Percentiles rank a stretch among this genome's conserved stretches.
phyloP scores from a whole-genome alignment of 1,139 yeast genomes.

The Hemisphaericaspora subhashii region DNA sequence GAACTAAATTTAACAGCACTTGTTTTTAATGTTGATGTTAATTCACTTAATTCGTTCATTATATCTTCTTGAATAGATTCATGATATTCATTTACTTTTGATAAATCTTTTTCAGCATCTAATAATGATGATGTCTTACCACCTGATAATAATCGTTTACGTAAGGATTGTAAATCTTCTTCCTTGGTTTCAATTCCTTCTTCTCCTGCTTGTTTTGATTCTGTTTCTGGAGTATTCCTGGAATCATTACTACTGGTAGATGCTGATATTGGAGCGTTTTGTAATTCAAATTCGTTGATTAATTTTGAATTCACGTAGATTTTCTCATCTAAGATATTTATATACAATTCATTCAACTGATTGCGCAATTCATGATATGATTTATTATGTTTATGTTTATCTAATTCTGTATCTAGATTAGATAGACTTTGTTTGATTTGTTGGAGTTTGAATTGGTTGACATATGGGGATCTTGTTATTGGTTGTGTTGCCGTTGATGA shows the following conservation, averaged over 20 bases:
- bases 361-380: slow-evolving; percentile 11
- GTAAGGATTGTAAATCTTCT: slow-evolving; percentile 23
- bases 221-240: slow-evolving; percentile 1
- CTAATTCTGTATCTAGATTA: slow-evolving; percentile 7
- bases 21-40: slow-evolving; percentile 36
- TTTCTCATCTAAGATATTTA: slow-evolving; percentile 25
- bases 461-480: slow-evolving; percentile 21
- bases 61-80: slow-evolving; percentile 46
- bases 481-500: background rate
- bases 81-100: slow-evolving; percentile 34
- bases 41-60: slow-evolving; percentile 35
- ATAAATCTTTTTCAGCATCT: slow-evolving; percentile 9
- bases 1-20: slow-evolving; percentile 37
- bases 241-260: background rate
- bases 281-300: slow-evolving; percentile 14
- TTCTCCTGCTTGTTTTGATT: slow-evolving; percentile 10
- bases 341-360: slow-evolving; percentile 16
- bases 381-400: slow-evolving; percentile 15
- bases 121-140: slow-evolving; percentile 15
- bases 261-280: slow-evolving; percentile 4
- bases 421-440: slow-evolving; percentile 16
- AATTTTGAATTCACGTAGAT: slow-evolving; percentile 21
- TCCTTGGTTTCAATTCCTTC: no score
- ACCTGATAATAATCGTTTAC: slow-evolving; percentile 29
- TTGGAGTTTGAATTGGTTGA: slow-evolving; percentile 23